A percentile compares a stretch with the other conserved stretches of the same genome.
Conservation (phyloP, 2,329 filamentous ascomycete genomes). For the Sclerotinia glacialis region DNA sequence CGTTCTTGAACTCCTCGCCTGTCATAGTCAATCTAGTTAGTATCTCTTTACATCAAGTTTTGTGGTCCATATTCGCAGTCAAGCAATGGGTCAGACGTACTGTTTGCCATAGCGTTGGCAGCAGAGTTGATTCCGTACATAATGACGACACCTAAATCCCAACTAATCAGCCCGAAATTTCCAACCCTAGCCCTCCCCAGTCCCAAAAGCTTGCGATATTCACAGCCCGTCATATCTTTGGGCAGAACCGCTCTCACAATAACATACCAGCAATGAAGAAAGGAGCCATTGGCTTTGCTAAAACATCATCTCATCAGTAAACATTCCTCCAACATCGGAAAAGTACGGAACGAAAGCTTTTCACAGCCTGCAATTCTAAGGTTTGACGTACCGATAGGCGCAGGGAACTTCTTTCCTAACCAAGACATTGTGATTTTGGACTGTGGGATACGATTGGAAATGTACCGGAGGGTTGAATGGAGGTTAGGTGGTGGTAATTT, state of each 20-base stretch:
- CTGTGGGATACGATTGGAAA: slow-evolving; percentile 37
- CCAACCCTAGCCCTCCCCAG: background rate
- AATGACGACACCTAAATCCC: slow-evolving; percentile 70
- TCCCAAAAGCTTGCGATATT: background rate
- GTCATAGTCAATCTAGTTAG: slow-evolving; percentile 28
- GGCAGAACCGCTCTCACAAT: background rate
- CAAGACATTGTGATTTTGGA: slow-evolving; percentile 64
- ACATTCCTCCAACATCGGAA: slow-evolving; percentile 13
- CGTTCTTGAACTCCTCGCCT: slow-evolving; percentile 97
- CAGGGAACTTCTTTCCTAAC: slow-evolving; percentile 81
- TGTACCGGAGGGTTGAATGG: slow-evolving; percentile 38
- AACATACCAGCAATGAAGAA: slow-evolving; percentile 92
- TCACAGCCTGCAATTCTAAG: slow-evolving; percentile 18
- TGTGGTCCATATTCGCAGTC: slow-evolving; percentile 30
- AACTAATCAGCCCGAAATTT: slow-evolving; percentile 27
- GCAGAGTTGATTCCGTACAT: slow-evolving; percentile 88
- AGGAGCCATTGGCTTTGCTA: slow-evolving; percentile 86
- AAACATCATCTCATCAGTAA: slow-evolving; percentile 26
- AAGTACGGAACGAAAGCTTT: slow-evolving; percentile 22
- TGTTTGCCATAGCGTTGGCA: slow-evolving; percentile 71
- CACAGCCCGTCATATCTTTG: background rate
- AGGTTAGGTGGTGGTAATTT: slow-evolving; percentile 22
- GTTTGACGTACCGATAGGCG: slow-evolving; percentile 69
- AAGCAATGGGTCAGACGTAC: slow-evolving; percentile 56
- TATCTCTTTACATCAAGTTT: background rate